Conservation (phyloP, 371 early-diverging fungal species). For the Umbelopsis sp. region DNA sequence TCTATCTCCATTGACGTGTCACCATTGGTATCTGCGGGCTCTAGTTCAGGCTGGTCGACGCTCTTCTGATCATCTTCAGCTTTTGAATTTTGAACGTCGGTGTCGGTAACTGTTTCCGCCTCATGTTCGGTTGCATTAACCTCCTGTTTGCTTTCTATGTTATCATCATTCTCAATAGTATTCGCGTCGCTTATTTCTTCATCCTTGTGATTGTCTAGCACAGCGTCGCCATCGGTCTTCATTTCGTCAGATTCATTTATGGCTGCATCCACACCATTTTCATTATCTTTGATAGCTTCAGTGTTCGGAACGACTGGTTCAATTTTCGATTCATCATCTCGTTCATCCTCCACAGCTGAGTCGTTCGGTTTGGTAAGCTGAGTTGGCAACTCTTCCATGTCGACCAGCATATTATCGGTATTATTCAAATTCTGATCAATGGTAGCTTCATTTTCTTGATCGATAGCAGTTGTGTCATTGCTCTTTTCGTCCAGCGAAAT, state of each 20-base stretch:
- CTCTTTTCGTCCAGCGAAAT: conserved; percentile 17
- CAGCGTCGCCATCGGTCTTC: neutral
- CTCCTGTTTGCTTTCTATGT: neutral
- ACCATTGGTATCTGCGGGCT: conserved; percentile 12
- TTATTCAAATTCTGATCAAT: neutral
- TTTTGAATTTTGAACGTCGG: neutral
- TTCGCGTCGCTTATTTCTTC: neutral
- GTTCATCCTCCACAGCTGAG: too few species aligned
- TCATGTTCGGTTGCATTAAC: neutral
- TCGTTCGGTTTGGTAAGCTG: too few species aligned
- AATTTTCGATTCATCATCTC: too few species aligned
- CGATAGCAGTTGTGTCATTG: conserved; percentile 8
- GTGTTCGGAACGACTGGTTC: too few species aligned
- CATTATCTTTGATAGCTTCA: too few species aligned
- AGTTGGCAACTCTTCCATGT: neutral
- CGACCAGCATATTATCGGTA: neutral
- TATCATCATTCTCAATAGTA: neutral
- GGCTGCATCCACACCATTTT: neutral
- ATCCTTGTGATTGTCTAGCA: neutral
- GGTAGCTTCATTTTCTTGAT: neutral
- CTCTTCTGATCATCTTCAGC: neutral
- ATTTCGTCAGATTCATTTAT: neutral
- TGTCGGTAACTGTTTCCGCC: neutral
- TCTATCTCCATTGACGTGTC: conserved; percentile 16
- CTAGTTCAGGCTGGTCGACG: neutral